A percentile compares a stretch with the other conserved stretches of the same genome.
Evolutionary conservation across 2,329 filamentous ascomycete genomes (phyloP).

Genomic region (Colletotrichum tamarilloi): DNA sequence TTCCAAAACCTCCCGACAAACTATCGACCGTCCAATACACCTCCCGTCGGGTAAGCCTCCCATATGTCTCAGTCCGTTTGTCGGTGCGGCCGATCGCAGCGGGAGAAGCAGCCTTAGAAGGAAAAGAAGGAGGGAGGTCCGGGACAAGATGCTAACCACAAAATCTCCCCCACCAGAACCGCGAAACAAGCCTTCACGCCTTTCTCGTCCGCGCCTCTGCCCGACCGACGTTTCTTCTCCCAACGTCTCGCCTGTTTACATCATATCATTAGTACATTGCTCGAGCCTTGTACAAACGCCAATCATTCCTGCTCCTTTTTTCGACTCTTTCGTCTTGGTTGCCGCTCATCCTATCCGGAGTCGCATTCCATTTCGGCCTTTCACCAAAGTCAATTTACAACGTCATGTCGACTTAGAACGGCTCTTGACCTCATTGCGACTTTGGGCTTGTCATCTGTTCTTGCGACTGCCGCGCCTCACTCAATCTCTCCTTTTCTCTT

Average conservation of each 20-base stretch:
- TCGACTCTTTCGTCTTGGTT: not conserved
- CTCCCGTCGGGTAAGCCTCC: constrained; percentile 23
- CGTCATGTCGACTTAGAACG: constrained; percentile 24
- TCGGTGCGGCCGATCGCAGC: constrained; percentile 1
- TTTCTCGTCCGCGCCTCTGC: constrained; percentile 8
- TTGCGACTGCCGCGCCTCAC: constrained; percentile 14
- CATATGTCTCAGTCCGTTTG: constrained; percentile 12
- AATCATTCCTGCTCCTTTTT: not conserved
- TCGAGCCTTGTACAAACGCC: not conserved
- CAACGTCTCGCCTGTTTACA: not conserved
- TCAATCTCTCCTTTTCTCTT: not conserved
- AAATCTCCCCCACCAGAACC: constrained; percentile 19
- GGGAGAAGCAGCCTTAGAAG: constrained; percentile 27
- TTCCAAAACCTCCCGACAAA: constrained; percentile 16
- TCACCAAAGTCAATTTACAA: constrained; percentile 16
- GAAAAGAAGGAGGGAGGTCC: constrained; percentile 26
- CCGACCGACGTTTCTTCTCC: constrained; percentile 27
- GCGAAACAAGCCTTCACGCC: constrained; percentile 15
- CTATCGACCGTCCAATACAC: constrained; percentile 16
- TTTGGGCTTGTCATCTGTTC: not conserved
- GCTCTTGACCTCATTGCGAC: constrained; percentile 15
- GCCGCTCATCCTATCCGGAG: not conserved
- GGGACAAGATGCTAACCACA: constrained; percentile 31
- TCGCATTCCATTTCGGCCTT: constrained; percentile 22
- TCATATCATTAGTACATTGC: constrained; percentile 10